Conservation (phyloP, 352 stramenopile genomes). For the Phytophthora syringae region DNA sequence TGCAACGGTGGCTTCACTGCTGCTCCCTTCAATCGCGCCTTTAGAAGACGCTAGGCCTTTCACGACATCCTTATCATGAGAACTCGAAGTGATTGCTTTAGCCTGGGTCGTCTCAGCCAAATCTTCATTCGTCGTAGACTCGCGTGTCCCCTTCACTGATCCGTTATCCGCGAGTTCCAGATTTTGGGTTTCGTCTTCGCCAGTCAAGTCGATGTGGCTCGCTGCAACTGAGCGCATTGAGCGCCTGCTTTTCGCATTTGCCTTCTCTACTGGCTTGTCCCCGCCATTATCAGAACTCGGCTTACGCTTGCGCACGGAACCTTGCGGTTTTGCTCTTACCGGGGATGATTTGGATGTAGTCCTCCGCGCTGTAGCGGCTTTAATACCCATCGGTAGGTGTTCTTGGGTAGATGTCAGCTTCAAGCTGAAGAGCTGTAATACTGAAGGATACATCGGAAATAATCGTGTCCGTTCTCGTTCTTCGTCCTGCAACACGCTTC, state of each 20-base stretch:
- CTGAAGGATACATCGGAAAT: slow-evolving; percentile 50
- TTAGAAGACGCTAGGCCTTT: background rate
- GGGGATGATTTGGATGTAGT: slow-evolving; percentile 12
- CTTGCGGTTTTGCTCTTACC: slow-evolving; percentile 18
- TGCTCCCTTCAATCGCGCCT: background rate
- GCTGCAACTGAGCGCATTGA: slow-evolving; percentile 10
- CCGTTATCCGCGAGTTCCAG: slow-evolving; percentile 1
- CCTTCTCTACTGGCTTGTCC: slow-evolving; percentile 38
- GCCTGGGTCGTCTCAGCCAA: background rate
- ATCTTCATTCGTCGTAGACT: background rate
- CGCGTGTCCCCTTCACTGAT: background rate
- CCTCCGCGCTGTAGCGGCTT: background rate
- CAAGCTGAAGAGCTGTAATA: slow-evolving; percentile 44
- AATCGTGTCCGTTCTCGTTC: slow-evolving; percentile 33
- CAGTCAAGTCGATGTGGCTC: slow-evolving; percentile 42
- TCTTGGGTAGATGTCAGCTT: slow-evolving; percentile 5
- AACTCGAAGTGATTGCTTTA: background rate
- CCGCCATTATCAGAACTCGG: slow-evolving; percentile 30
- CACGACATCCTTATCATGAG: slow-evolving; percentile 2
- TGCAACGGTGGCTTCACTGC: background rate
- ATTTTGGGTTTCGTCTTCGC: slow-evolving; percentile 15
- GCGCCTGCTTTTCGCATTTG: slow-evolving; percentile 33
- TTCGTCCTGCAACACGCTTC: slow-evolving; percentile 55
- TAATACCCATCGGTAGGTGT: slow-evolving; percentile 11
- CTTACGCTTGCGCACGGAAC: slow-evolving; percentile 45